Evolutionary conservation across 2,329 filamentous ascomycete genomes (phyloP).

Genomic region (Fusarium zealandicum): DNA sequence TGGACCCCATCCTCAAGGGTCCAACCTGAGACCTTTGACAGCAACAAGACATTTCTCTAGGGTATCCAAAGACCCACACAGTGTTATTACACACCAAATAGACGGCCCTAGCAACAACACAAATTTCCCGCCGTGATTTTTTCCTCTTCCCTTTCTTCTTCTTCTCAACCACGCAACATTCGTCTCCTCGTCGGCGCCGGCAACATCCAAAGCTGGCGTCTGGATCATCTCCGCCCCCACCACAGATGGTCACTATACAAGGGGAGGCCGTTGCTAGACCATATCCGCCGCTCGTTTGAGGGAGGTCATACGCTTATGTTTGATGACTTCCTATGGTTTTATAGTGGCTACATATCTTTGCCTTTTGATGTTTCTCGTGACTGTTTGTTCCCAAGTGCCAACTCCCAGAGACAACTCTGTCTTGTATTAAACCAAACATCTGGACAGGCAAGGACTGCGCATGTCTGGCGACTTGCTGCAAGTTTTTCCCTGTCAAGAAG

Average conservation of each 20-base stretch:
- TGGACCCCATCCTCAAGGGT: neutral
- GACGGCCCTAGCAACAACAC: conserved; percentile 15
- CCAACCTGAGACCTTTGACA: neutral
- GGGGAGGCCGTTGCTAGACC: conserved; percentile 47
- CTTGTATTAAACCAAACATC: no score
- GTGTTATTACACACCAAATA: conserved; percentile 22
- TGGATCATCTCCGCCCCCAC: conserved; percentile 29
- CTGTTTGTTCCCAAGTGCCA: neutral
- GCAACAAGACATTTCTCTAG: neutral
- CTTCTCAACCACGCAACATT: conserved; percentile 45
- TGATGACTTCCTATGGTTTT: conserved; percentile 55
- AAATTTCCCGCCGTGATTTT: conserved; percentile 9
- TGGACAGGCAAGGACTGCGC: no score
- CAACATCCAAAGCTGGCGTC: conserved; percentile 37
- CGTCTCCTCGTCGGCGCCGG: conserved; percentile 36
- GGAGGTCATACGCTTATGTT: conserved; percentile 50
- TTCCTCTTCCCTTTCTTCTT: conserved; percentile 15
- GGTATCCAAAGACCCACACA: neutral
- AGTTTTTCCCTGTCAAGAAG: no score
- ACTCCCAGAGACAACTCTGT: neutral
- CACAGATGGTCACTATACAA: conserved; percentile 36
- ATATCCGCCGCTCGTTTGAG: conserved; percentile 53
- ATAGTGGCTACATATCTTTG: conserved; percentile 49
- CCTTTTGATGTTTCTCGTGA: conserved; percentile 3
- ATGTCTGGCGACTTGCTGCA: no score